phyloP scores from a whole-genome alignment of 2,329 filamentous ascomycete genomes.

The Pseudopyricularia javanii region DNA sequence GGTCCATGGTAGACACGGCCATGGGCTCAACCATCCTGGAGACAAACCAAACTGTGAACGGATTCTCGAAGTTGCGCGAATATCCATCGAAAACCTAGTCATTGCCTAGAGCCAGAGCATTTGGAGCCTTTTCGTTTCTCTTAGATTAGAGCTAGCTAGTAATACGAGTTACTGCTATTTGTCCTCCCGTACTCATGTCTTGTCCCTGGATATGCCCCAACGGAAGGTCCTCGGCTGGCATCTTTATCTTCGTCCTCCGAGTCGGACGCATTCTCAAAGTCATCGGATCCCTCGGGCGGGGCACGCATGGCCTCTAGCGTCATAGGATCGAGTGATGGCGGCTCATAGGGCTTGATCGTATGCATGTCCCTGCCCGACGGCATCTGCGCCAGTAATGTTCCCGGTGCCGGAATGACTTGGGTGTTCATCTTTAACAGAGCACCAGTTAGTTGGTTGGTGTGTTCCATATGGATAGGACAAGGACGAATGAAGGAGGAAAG shows the following conservation, averaged over 20 bases:
- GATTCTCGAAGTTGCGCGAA: conserved; percentile 40
- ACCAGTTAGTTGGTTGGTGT: neutral
- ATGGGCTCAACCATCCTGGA: conserved; percentile 18
- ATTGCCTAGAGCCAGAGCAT: conserved; percentile 21
- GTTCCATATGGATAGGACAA: neutral
- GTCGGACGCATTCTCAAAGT: conserved; percentile 22
- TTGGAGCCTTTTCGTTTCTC: neutral
- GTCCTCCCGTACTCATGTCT: conserved; percentile 3
- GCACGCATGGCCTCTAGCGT: conserved; percentile 50
- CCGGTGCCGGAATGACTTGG: conserved; percentile 60
- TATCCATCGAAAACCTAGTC: conserved; percentile 39
- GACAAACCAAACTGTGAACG: conserved; percentile 32
- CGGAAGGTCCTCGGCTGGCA: neutral
- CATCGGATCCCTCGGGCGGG: conserved; percentile 32
- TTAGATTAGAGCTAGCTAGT: neutral
- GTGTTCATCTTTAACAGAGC: conserved; percentile 53
- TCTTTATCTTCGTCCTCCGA: conserved; percentile 27
- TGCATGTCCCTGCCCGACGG: conserved; percentile 85
- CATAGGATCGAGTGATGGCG: conserved; percentile 52
- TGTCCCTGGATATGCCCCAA: conserved; percentile 4
- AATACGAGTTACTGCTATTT: conserved; percentile 3
- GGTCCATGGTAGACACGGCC: conserved; percentile 10
- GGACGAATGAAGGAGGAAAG: neutral
- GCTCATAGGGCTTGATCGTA: conserved; percentile 52
- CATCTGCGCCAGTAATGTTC: conserved; percentile 63